phyloP scores from a whole-genome alignment of 2,329 filamentous ascomycete species.

The Aspergillus latus region DNA sequence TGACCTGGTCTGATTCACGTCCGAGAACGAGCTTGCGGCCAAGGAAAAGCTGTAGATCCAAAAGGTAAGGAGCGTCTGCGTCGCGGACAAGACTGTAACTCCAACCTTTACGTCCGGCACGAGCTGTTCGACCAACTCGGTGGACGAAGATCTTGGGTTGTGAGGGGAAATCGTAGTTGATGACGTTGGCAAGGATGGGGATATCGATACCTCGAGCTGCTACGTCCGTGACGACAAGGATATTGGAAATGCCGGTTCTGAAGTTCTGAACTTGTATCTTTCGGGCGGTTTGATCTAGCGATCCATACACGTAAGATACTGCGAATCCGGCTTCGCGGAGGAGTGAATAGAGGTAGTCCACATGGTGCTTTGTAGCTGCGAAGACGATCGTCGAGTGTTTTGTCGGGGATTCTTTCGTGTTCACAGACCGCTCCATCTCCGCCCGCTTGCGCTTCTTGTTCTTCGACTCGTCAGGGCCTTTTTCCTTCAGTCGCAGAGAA shows the following conservation, averaged over 20 bases:
- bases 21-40: conserved; percentile 80
- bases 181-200: conserved; percentile 89
- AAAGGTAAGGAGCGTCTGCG: conserved; percentile 82
- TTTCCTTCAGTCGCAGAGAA: conserved; percentile 46
- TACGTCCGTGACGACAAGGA: conserved; percentile 94
- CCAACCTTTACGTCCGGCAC: conserved; percentile 91
- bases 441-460: conserved; percentile 50
- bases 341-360: conserved; percentile 85
- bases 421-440: conserved; percentile 51
- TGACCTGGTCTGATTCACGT: conserved; percentile 60
- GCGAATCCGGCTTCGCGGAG: conserved; percentile 82
- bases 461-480: conserved; percentile 49
- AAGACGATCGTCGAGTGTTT: conserved; percentile 94
- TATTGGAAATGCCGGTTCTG: conserved; percentile 76
- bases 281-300: conserved; percentile 88
- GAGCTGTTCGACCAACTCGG: conserved; percentile 89
- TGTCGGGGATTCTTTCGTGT: conserved; percentile 69
- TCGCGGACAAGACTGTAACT: conserved; percentile 89
- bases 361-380: conserved; percentile 92
- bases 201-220: conserved; percentile 98
- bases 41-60: conserved; percentile 92
- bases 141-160: conserved; percentile 97
- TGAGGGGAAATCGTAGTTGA: conserved; percentile 97
- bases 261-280: conserved; percentile 92
- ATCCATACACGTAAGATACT: conserved; percentile 91